phyloP scores from a whole-genome alignment of 1,284 basidiomycete species.

The Ustilago shanxiensis region DNA sequence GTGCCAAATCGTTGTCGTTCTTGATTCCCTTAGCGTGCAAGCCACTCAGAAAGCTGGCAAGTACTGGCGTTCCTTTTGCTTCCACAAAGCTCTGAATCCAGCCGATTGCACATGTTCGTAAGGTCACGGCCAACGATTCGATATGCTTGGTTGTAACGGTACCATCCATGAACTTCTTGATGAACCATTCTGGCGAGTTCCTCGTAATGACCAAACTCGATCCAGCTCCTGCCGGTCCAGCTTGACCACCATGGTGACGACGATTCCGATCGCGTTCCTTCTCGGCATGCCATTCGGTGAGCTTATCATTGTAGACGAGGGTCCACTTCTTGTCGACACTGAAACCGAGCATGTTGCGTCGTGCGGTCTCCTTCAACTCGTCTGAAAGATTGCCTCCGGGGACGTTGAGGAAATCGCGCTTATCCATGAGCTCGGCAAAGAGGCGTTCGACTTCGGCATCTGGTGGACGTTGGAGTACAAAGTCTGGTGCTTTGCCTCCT shows the following conservation, averaged over 20 bases:
- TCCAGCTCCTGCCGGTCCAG: constrained; percentile 72
- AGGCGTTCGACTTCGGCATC: constrained; percentile 66
- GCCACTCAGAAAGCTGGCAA: constrained; percentile 78
- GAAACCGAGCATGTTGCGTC: constrained; percentile 66
- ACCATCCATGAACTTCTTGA: constrained; percentile 87
- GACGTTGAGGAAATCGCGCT: constrained; percentile 64
- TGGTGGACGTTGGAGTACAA: constrained; percentile 54
- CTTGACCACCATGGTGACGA: constrained; percentile 70
- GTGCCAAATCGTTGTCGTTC: constrained; percentile 76
- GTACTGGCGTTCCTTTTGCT: constrained; percentile 80
- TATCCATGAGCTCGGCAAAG: constrained; percentile 69
- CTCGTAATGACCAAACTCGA: constrained; percentile 62
- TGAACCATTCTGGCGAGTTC: constrained; percentile 76
- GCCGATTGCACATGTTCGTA: constrained; percentile 74
- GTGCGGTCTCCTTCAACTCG: constrained; percentile 57
- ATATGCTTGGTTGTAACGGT: constrained; percentile 86
- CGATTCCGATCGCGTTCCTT: constrained; percentile 60
- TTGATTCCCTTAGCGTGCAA: constrained; percentile 63
- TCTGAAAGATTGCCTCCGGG: constrained; percentile 63
- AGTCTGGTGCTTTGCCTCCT: constrained; percentile 49
- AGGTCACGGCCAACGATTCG: constrained; percentile 80
- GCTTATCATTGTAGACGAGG: constrained; percentile 86
- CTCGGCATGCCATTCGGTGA: constrained; percentile 79
- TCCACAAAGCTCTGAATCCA: constrained; percentile 71
- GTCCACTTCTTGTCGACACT: constrained; percentile 86